A percentile compares a stretch with the other conserved stretches of the same genome.
phyloP scores from a whole-genome alignment of 371 early-diverging fungal species.

The Quaeritorhiza haematococci region DNA sequence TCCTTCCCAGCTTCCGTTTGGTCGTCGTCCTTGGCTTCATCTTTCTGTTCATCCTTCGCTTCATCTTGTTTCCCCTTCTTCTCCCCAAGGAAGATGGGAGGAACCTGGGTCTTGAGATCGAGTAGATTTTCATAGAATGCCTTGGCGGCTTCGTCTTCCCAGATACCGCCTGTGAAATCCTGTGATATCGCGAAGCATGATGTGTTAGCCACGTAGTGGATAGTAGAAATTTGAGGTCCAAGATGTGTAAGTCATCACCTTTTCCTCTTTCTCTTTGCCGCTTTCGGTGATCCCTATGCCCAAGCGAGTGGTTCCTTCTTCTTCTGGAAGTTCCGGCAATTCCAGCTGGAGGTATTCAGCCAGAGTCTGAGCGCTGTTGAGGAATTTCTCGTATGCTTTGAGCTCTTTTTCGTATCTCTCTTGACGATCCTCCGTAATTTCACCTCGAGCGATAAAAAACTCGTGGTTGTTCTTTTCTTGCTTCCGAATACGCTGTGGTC shows the following conservation, averaged over 20 bases:
- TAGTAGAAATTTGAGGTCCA: neutral
- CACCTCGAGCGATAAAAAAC: conserved; percentile 73
- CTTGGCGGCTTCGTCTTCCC: conserved; percentile 85
- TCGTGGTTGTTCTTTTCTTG: conserved; percentile 76
- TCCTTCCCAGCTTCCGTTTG: neutral
- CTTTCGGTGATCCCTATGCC: conserved; percentile 41
- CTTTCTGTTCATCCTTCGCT: conserved; percentile 11
- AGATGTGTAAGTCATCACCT: conserved; percentile 21
- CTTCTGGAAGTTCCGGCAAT: conserved; percentile 70
- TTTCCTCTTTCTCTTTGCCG: conserved; percentile 38
- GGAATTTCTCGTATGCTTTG: conserved; percentile 68
- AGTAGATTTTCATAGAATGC: conserved; percentile 78
- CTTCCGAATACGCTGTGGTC: conserved; percentile 53
- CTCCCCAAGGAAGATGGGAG: conserved; percentile 65
- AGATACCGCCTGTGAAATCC: no score
- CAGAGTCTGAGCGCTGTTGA: conserved; percentile 56
- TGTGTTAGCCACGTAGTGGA: no score
- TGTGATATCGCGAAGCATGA: no score
- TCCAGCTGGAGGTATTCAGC: conserved; percentile 61
- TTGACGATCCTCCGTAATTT: conserved; percentile 75
- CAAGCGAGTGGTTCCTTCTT: conserved; percentile 47
- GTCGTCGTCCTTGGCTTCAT: neutral
- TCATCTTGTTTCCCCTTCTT: conserved; percentile 13
- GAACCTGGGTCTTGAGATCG: conserved; percentile 71
- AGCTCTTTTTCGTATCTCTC: conserved; percentile 67